Evolutionary conservation across 1,139 yeast genomes (phyloP).

Genomic region (Lodderomyces elongisporus): DNA sequence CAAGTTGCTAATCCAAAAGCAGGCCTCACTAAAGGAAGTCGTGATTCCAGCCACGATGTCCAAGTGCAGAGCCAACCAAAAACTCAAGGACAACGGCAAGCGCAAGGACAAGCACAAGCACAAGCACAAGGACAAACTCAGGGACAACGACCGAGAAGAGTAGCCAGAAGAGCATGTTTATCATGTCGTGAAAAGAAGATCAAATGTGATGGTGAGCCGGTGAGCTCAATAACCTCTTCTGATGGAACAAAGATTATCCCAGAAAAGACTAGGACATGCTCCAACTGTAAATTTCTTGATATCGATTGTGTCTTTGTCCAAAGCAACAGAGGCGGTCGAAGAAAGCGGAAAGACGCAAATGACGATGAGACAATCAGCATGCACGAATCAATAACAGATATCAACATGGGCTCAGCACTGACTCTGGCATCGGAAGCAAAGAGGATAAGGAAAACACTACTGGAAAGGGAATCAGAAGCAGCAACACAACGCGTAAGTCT

Average conservation of each 20-base stretch:
- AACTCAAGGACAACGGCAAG: no score
- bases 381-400: no score
- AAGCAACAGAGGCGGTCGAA: conserved; percentile 55
- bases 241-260: conserved; percentile 16
- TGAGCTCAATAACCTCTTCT: conserved; percentile 16
- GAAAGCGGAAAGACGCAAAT: conserved; percentile 24
- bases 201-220: conserved; percentile 58
- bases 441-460: no score
- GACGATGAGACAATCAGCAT: conserved; percentile 3
- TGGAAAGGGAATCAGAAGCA: no score
- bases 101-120: no score
- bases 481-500: conserved; percentile 10
- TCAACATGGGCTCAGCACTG: no score
- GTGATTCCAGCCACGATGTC: no score
- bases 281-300: conserved; percentile 48
- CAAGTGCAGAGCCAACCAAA: no score
- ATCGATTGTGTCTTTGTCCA: conserved; percentile 55
- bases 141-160: conserved; percentile 17
- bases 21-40: no score
- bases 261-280: conserved; percentile 28
- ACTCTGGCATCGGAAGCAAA: no score
- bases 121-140: no score
- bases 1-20: no score
- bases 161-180: conserved; percentile 57
- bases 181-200: conserved; percentile 60